phyloP scores from a whole-genome alignment of 352 stramenopile genomes.

The Phytopythium delawarense region DNA sequence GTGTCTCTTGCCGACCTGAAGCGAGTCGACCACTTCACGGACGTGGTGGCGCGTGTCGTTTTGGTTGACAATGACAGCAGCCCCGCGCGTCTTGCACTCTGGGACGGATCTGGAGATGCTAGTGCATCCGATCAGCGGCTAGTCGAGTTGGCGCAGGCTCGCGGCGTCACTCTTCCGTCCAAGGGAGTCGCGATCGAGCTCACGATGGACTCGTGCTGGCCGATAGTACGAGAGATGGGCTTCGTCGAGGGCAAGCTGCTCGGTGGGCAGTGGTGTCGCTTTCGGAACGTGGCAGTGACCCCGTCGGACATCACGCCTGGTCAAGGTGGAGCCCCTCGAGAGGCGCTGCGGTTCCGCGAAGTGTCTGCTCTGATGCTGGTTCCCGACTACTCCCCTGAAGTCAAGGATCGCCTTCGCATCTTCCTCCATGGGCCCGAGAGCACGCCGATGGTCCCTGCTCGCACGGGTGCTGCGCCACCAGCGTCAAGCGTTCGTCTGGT shows the following conservation, averaged over 20 bases:
- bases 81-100: conserved; percentile 44
- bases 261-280: conserved; percentile 51
- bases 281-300: conserved; percentile 60
- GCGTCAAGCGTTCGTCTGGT: conserved; percentile 17
- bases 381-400: conserved; percentile 36
- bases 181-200: conserved; percentile 55
- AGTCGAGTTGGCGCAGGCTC: conserved; percentile 16
- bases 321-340: background rate
- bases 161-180: conserved; percentile 15
- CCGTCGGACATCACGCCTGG: conserved; percentile 23
- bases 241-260: conserved; percentile 32
- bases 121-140: conserved; percentile 11
- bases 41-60: conserved; percentile 61
- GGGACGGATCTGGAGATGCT: conserved; percentile 55
- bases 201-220: conserved; percentile 65
- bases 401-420: conserved; percentile 20
- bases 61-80: conserved; percentile 27
- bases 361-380: conserved; percentile 64
- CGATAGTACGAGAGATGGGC: conserved; percentile 47
- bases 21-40: conserved; percentile 41
- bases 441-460: too few relatives aligned
- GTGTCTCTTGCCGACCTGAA: conserved; percentile 40
- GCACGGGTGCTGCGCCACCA: too few relatives aligned
- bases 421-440: background rate
- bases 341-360: conserved; percentile 60